Conservation (phyloP, 495 filamentous ascomycete genomes). For the Lepidopterella palustris region DNA sequence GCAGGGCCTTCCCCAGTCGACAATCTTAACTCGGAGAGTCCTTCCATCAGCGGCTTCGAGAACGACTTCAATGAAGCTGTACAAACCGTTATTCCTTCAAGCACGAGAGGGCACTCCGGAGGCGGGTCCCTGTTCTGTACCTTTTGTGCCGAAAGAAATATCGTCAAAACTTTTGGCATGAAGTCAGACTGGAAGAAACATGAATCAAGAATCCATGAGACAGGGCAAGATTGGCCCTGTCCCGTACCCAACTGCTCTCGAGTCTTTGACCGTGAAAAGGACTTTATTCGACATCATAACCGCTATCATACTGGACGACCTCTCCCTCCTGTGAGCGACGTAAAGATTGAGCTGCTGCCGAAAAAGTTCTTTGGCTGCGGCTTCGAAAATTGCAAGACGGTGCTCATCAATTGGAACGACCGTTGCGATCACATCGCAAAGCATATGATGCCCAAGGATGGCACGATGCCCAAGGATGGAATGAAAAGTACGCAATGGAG, state of each 20-base stretch:
- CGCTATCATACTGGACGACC: constrained; percentile 3
- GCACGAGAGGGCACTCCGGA: too few species aligned
- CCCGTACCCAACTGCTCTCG: background rate
- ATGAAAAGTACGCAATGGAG: constrained; percentile 14
- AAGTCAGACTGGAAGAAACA: constrained; percentile 22
- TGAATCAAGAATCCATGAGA: constrained; percentile 8
- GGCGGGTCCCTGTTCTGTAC: constrained; percentile 9
- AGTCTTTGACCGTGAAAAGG: constrained; percentile 6
- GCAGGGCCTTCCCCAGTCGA: background rate
- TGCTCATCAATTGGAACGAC: constrained; percentile 23
- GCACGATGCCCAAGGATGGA: constrained; percentile 20
- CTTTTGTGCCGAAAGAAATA: constrained; percentile 7
- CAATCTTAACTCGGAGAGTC: background rate
- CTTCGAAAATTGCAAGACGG: constrained; percentile 24
- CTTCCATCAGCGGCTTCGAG: background rate
- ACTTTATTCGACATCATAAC: constrained; percentile 5
- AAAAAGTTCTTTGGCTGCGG: constrained; percentile 25
- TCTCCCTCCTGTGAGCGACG: constrained; percentile 18
- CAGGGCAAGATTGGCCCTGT: constrained; percentile 15
- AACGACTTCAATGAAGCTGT: background rate
- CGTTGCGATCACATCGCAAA: constrained; percentile 26
- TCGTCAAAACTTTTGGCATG: background rate
- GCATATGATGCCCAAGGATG: constrained; percentile 9
- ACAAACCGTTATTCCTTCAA: background rate
- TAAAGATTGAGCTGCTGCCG: constrained; percentile 12